Conservation (phyloP, 2,329 filamentous ascomycete genomes). For the Dothideomycetes sp. region DNA sequence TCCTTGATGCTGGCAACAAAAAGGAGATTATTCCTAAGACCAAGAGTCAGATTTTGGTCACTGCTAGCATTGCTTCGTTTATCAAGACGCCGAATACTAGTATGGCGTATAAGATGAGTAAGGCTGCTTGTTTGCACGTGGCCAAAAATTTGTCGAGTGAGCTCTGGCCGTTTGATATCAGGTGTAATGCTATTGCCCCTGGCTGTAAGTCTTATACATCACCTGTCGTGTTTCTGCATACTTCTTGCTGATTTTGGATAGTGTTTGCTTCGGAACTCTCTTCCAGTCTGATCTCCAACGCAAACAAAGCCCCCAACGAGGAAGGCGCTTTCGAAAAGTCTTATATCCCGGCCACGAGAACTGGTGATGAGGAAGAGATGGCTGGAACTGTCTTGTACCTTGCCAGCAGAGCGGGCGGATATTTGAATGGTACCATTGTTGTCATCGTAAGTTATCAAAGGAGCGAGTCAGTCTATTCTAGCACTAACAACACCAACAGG, state of each 20-base stretch:
- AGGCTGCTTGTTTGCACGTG: slow-evolving; percentile 40
- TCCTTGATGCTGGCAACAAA: slow-evolving; percentile 34
- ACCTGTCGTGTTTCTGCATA: no score
- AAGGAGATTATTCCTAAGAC: slow-evolving; percentile 22
- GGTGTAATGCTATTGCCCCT: slow-evolving; percentile 44
- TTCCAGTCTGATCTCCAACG: slow-evolving; percentile 33
- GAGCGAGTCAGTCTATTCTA: neutral
- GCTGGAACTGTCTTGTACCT: slow-evolving; percentile 57
- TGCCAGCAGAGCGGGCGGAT: slow-evolving; percentile 54
- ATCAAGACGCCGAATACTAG: slow-evolving; percentile 29
- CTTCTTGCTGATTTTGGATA: slow-evolving; percentile 19
- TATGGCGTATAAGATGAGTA: slow-evolving; percentile 36
- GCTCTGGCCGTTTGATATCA: slow-evolving; percentile 34
- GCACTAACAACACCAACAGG: slow-evolving; percentile 22
- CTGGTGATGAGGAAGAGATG: slow-evolving; percentile 54
- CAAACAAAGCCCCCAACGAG: slow-evolving; percentile 29
- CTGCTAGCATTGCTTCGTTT: slow-evolving; percentile 38
- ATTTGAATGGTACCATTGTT: slow-evolving; percentile 55
- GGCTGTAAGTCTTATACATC: slow-evolving; percentile 24
- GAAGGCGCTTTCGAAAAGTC: slow-evolving; percentile 33
- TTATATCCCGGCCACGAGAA: slow-evolving; percentile 47
- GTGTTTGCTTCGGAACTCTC: slow-evolving; percentile 59
- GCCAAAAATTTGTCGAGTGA: slow-evolving; percentile 40
- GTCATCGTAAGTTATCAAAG: slow-evolving; percentile 31
- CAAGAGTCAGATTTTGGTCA: slow-evolving; percentile 38